phyloP scores from a whole-genome alignment of 2,329 filamentous ascomycete species.

The Elsinoe ampelina region DNA sequence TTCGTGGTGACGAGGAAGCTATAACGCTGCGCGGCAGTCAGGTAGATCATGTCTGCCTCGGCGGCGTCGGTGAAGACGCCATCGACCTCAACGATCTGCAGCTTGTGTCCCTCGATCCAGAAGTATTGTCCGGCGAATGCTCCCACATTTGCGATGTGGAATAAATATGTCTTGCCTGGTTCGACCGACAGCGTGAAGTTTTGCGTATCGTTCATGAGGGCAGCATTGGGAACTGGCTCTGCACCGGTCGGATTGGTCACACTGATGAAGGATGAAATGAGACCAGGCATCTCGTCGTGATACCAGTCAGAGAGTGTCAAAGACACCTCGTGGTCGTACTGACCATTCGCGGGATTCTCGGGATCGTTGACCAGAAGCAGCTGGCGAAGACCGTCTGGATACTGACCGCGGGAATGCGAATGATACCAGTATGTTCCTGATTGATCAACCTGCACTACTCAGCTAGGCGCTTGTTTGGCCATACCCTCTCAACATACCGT shows the following conservation, averaged over 20 bases:
- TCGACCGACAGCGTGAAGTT: slow-evolving; percentile 36
- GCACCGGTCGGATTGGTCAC: slow-evolving; percentile 48
- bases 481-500: slow-evolving; percentile 34
- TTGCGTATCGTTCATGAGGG: slow-evolving; percentile 54
- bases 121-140: slow-evolving; percentile 61
- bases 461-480: slow-evolving; percentile 4
- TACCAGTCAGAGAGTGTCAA: slow-evolving; percentile 68
- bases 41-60: slow-evolving; percentile 51
- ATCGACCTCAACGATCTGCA: slow-evolving; percentile 60
- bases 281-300: slow-evolving; percentile 46
- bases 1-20: slow-evolving; percentile 56
- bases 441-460: slow-evolving; percentile 39
- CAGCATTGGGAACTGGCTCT: slow-evolving; percentile 57
- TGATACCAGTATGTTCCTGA: slow-evolving; percentile 58
- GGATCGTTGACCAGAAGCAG: slow-evolving; percentile 57
- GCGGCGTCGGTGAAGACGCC: slow-evolving; percentile 56
- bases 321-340: slow-evolving; percentile 52
- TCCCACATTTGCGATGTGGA: slow-evolving; percentile 61
- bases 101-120: slow-evolving; percentile 57
- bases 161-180: slow-evolving; percentile 51
- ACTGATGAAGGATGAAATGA: slow-evolving; percentile 47
- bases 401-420: slow-evolving; percentile 54
- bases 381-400: slow-evolving; percentile 59
- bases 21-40: slow-evolving; percentile 63
- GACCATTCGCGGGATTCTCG: slow-evolving; percentile 42